Base-by-base conservation (phyloP, 345 rosid species). In the Lepidium sativum region DNA sequence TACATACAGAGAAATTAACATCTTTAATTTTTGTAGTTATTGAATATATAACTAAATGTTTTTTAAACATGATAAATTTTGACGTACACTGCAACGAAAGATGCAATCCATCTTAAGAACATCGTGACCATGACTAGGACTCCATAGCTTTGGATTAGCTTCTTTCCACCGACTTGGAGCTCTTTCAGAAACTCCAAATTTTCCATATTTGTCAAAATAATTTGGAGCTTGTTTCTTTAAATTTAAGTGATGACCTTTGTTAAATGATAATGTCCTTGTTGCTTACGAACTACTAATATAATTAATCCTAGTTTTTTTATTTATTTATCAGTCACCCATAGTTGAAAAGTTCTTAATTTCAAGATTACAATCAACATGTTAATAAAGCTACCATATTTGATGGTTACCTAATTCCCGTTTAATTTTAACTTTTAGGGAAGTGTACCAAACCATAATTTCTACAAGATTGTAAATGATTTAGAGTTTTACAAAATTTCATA, bases 61-160 rank as follows among this genome's bases (percentile, higher is more conserved):
- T 53, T 27, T 48, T 6, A 60, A 17, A 41, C 14, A 47, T 16
- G 45, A 61, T 7, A 48, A 1, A 55, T 11, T 16, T 5, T 58
- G 5, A 78, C 85, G 64, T 9, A 88, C 90, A 86, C 81, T 12
- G 96, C 95, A 53, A 86, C 78, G 5, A 85, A 78, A 18, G 95
- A 86, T 32, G 87, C 87, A 3, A 85, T 72, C 92, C 96, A 88
- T 78, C 77, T 75, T 78, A 88, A 84, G 63, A 85, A 77, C 43
- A 83, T 66, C 33, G 90, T 82, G 25, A 85, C 77, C 5, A 82
- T 80, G 4, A 76, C 79, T 35, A 82, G 53, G 17, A 90, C 80
- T 3, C 86, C 87, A 8, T 81, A 79, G 61, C 80, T 81, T 2
- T 54, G 59, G 27, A 81, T 40, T 8, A 86, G 81, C 69, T 67